Evolutionary conservation across 73 alveolate species (phyloP), one percentile per base, ranked within the genome.

Genomic region (Paramecium pentaurelia): DNA sequence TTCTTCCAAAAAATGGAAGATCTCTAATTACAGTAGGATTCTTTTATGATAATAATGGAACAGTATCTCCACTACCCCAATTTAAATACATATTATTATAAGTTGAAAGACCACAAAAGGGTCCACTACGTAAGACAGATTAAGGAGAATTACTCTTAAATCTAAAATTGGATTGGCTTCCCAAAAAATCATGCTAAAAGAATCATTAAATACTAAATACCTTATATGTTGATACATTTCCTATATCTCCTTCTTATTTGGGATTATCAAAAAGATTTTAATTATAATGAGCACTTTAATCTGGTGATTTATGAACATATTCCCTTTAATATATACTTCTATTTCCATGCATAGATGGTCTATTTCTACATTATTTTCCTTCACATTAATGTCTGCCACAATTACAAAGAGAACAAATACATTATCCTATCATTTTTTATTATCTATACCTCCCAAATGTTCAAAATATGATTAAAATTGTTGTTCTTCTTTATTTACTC

Each of bases 21-120:
- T 75, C 88, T 75, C 28, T 75, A 36, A 75, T 75, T 36, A 75
- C 88, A 11, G 88, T 75, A 7, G 88, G 88, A 75, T 20, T 75
- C 37, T 75, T 75, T 75, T 75, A 37, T n/a, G 88, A 42, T 18
- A 38, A 75, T 75, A 75, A 38, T 75, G 47, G 42, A 34, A 64
- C 77, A 20, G 91, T 45, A 80, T 80, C 91, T 42, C 91, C 91
- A 18, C 25, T 27, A 4, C 91, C 91, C 91, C 91, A 80, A 80
- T 80, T 80, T 14, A 40, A 22, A 44, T 20, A 80, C 91, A 80
- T 44, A 28, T 80, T 80, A 14, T 47, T 25, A 25, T 80, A 80
- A 45, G 91, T 80, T 1, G 91, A 80, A 8, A 47, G 9, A n/a
- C 91, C 91, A 6, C 47, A 44, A 25, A 80, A 80, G 1, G 84